Base-by-base conservation (phyloP, 2,329 filamentous ascomycete genomes). In the Pseudogymnoascus sp. region DNA sequence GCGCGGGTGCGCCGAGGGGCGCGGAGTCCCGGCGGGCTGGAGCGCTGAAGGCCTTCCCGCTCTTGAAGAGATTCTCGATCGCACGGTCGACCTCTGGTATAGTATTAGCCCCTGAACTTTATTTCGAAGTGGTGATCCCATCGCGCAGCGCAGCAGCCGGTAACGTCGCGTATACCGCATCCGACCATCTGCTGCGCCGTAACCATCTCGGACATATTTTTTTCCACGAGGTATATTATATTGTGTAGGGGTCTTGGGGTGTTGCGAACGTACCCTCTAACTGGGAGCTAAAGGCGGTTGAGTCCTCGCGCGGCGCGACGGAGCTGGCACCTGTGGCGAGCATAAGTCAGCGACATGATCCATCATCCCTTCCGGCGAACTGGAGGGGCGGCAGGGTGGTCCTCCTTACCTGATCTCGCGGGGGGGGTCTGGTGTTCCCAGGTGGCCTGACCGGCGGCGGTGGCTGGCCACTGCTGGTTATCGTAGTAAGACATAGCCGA, bases 41-140 rank as follows among this genome's bases (percentile, higher is more conserved):
- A 73, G 80, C 79, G 73, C 83, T 86, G 78, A 93, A 95, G 79
- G 93, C 88, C 82, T 98, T 98, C 73, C 93, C 93, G 76, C 93
- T 96, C 84, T 98, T 98, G 73, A 93, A 85, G 66, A 99, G 85
- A 77, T 98, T 98, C 74, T 98, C 95, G 73, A 93, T 87, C 70
- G 93, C 93, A 75, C 93, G 89, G 70, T 98, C 95, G 72, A 99
- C 92, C 85, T 99, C 95, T 96, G 74, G 61, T 41, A 68, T 54
- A 45, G 63, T 31, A 70, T 77, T 65, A 76, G 75, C 66, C 65
- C 54, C 6, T 25, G 61, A 28, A 61, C 57, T 51, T 45, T 61
- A 31, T 25, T 41, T 10, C 37, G 37, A 41, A 41, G n/a, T 19
- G 37, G n/a, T 41, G 37, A 41, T 41, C n/a, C 37, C 37, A 19